These are phyloP conservation scores for Marchantia polymorpha DNA, from an alignment of 225 moss, liverwort and hornwort genomes.

Conservation along the genomic window DNA sequence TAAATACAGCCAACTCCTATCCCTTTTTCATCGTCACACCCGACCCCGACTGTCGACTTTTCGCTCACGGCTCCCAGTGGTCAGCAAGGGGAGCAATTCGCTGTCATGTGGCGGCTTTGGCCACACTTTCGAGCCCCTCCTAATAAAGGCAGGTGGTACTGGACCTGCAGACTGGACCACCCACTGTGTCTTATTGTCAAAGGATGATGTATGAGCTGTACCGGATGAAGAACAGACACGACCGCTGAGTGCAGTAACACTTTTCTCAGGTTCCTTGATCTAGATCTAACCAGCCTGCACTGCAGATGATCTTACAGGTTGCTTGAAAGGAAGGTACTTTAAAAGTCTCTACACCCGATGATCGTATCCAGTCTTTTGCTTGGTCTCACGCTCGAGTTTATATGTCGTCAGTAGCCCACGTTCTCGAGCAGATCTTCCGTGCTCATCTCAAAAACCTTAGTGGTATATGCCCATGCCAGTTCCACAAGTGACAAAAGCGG, in stretches of 20 bases:
- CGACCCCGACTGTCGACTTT: not conserved
- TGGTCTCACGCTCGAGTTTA: not conserved
- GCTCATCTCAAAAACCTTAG: not conserved
- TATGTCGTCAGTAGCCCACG: not conserved
- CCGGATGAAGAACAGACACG: not conserved
- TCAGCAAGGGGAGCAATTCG: not conserved
- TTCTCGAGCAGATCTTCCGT: not conserved
- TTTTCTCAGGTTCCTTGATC: not conserved
- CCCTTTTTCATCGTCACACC: not conserved
- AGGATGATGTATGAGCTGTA: not conserved
- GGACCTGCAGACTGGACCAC: not conserved
- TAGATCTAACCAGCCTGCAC: not conserved
- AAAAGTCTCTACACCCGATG: not conserved
- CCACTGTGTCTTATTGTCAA: not conserved
- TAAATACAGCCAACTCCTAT: not conserved
- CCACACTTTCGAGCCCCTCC: not conserved
- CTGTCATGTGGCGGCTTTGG: not conserved
- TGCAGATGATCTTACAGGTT: not conserved
- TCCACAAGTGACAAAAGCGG: not conserved
- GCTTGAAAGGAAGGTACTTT: too few species aligned
- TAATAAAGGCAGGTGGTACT: not conserved
- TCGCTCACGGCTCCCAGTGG: not conserved
- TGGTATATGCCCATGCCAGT: not conserved
- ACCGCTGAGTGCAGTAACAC: not conserved
- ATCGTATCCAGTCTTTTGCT: not conserved